Evolutionary conservation across 1,139 yeast genomes (phyloP), one percentile per base, ranked within the genome.

Genomic region (Magnusiomyces paraingens): DNA sequence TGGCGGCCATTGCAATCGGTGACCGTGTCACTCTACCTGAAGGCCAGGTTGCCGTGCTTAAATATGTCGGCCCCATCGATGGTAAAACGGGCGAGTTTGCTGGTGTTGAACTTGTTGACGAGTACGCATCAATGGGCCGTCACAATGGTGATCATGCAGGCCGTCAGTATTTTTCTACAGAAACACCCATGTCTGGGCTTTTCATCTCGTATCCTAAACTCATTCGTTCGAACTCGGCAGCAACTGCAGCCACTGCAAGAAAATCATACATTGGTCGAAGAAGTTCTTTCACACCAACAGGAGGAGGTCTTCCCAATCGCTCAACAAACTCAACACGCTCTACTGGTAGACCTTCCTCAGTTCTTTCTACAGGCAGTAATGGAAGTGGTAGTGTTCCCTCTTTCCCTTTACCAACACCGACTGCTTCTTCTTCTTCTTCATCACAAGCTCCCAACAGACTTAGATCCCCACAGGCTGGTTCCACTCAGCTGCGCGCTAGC

Each of bases 31-130:
- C 62, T n/a, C 64, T 72, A 14, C 75, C 76, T 0, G 72, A 70
- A 22, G 75, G 75, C 47, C 67, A 67, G 55, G 61, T 59, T 11
- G 97, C 94, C 1, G 74, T 83, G 15, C 73, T 93, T 52, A 75
- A 83, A 59, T 93, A 80, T 67, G 74, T 83, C 26, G 98, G 98
- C 0, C 73, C 79, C 1, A 88, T 93, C 21, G 79, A 82, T 36
- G 86, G 85, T 32, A 89, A 87, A 63, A 69, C 72, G 4, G 96
- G 96, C 0, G 73, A 76, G n/a, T 93, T 84, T 71, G 96, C 91
- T 3, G 99, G 99, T 0, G 78, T 93, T 3, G 97, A 93, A 66
- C 73, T 93, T 49, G 64, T 78, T 11, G 91, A 88, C 2, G 80
- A 85, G 3, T 83, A 84, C 20, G 72, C 76, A 1, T 64, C 64